phyloP scores from a whole-genome alignment of 2,329 filamentous ascomycete genomes.

The Colletotrichum scovillei region DNA sequence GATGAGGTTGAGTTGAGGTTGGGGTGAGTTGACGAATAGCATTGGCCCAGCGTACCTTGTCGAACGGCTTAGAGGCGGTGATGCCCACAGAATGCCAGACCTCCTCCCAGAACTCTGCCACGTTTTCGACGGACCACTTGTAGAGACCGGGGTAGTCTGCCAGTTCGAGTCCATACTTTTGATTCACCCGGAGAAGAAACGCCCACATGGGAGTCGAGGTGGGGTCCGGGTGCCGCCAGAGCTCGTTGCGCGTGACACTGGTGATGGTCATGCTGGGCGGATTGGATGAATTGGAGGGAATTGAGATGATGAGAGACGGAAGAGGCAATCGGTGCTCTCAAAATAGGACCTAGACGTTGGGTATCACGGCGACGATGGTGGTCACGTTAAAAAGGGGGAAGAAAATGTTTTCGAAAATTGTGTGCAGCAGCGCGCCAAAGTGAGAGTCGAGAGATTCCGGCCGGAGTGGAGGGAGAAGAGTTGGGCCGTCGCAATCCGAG shows the following conservation, averaged over 20 bases:
- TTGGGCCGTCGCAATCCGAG: slow-evolving; percentile 37
- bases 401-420: background rate
- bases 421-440: background rate
- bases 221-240: slow-evolving; percentile 80
- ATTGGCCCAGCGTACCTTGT: slow-evolving; percentile 57
- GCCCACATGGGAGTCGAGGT: slow-evolving; percentile 76
- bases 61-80: slow-evolving; percentile 72
- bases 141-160: slow-evolving; percentile 80
- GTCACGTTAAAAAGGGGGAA: background rate
- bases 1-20: slow-evolving; percentile 18
- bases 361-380: background rate
- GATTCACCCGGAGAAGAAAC: slow-evolving; percentile 77
- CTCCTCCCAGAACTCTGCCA: slow-evolving; percentile 84
- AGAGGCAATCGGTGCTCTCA: background rate
- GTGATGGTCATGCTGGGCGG: slow-evolving; percentile 33
- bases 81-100: slow-evolving; percentile 88
- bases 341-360: background rate
- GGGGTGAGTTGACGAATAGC: background rate
- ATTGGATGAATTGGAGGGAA: background rate
- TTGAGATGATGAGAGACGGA: slow-evolving; percentile 5
- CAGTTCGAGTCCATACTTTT: slow-evolving; percentile 72
- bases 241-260: slow-evolving; percentile 51
- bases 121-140: slow-evolving; percentile 84
- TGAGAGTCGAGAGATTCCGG: slow-evolving; percentile 11
- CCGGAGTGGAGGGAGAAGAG: slow-evolving; percentile 27